Base-by-base conservation (phyloP, 257 asterid genomes). In the Solanum pinnatisectum region DNA sequence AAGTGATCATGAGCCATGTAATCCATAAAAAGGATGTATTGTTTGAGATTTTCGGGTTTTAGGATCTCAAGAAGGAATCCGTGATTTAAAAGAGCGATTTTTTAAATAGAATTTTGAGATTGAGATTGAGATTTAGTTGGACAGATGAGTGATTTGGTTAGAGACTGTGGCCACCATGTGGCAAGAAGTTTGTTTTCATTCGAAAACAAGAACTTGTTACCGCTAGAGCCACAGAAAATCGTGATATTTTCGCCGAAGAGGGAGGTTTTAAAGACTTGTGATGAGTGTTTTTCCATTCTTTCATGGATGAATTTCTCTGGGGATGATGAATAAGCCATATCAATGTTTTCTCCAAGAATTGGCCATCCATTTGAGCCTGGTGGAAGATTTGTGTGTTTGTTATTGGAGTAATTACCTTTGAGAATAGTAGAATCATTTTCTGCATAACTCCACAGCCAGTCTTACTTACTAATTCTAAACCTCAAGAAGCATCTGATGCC, bases 401-500 rank as follows among this genome's bases (percentile, higher is more conserved):
- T n/a, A n/a, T n/a, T n/a, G n/a, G n/a, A n/a, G n/a, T n/a, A n/a
- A n/a, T n/a, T n/a, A n/a, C n/a, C n/a, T n/a, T n/a, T n/a, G n/a
- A n/a, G n/a, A n/a, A n/a, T n/a, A n/a, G n/a, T n/a, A n/a, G n/a
- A n/a, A n/a, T n/a, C n/a, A n/a, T n/a, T n/a, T n/a, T n/a, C n/a
- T n/a, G n/a, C n/a, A n/a, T n/a, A n/a, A n/a, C n/a, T n/a, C n/a
- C n/a, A n/a, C n/a, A n/a, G n/a, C n/a, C n/a, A n/a, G n/a, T n/a
- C n/a, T n/a, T n/a, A n/a, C n/a, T 32, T 32, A 32, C 33, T 87
- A 89, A 88, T 88, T 77, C 91, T 84, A 88, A 89, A 73, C 94
- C 94, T 84, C 92, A 87, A 84, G 92, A 90, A 81, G 87, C 92
- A 84, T 42, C 84, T 44, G 92, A 89, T 46, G 90, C 78, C 89